These are phyloP conservation scores for Arthroderma uncinatum DNA, from an alignment of 2,329 filamentous ascomycete species.

Conservation along the genomic window DNA sequence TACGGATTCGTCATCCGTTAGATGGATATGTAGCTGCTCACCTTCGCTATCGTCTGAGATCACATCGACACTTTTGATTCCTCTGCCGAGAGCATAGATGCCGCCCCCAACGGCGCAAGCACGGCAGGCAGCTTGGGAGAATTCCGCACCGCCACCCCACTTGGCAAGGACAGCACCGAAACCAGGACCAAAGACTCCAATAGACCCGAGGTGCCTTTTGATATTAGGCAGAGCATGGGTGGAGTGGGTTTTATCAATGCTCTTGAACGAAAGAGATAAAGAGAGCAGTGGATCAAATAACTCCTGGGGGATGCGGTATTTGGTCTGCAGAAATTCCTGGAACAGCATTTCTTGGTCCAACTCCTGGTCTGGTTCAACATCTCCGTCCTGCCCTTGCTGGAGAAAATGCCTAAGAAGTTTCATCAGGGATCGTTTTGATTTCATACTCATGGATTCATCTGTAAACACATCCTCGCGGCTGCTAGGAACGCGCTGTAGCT, in stretches of 20 bases:
- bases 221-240: conserved; percentile 64
- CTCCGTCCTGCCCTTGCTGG: conserved; percentile 48
- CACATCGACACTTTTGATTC: conserved; percentile 37
- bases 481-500: conserved; percentile 64
- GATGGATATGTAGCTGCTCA: conserved; percentile 21
- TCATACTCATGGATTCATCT: conserved; percentile 61
- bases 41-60: conserved; percentile 6
- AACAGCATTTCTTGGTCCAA: conserved; percentile 45
- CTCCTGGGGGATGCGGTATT: conserved; percentile 57
- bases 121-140: conserved; percentile 82
- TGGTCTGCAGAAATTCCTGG: conserved; percentile 35
- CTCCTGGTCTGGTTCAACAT: conserved; percentile 38
- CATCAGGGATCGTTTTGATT: conserved; percentile 78
- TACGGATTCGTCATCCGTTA: conserved; percentile 30
- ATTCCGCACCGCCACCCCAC: conserved; percentile 82
- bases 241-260: conserved; percentile 44
- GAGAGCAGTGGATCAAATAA: conserved; percentile 57
- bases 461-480: conserved; percentile 87
- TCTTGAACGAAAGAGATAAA: conserved; percentile 61
- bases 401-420: conserved; percentile 85
- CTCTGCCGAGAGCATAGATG: conserved; percentile 73
- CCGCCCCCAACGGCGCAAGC: conserved; percentile 83
- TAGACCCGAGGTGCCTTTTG: conserved; percentile 69
- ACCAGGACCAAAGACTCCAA: conserved; percentile 75
- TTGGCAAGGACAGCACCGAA: conserved; percentile 86